Base-by-base conservation (phyloP, 2,329 filamentous ascomycete genomes). In the Colletotrichum caudatum region DNA sequence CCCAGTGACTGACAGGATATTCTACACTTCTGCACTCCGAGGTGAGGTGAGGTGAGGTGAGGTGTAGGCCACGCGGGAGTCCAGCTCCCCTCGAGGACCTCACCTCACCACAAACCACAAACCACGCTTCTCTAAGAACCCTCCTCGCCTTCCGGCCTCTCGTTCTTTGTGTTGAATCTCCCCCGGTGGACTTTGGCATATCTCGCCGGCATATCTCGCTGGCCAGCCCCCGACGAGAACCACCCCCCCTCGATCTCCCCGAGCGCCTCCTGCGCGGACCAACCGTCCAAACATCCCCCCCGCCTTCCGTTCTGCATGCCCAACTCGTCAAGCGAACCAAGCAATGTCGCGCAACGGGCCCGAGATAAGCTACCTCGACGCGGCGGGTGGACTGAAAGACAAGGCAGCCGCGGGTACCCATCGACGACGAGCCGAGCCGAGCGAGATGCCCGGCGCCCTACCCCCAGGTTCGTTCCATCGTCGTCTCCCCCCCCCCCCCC, bases 401-500 rank as follows among this genome's bases (percentile, higher is more conserved):
- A 67, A 67, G 48, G 48, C 60, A 44, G n/a, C 16, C 16, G 0
- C 57, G 35, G 16, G 51, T 57, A 1, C 16, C 1, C 33, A 5
- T 54, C 16, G 35, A n/a, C 0, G 12, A 54, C 20, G 58, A 67
- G 5, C 51, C 20, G 58, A 67, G 5, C 51, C 57, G 51, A 37
- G 35, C 9, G 66, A 66, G 39, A 60, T 66, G 48, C 63, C 56
- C 1, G 56, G 63, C 4, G 37, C 54, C 54, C 0, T 54, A 6
- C 18, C 63, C 63, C 6, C 59, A 61, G 50, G 67, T 66, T 37
- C 7, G 63, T 54, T 29, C 46, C 33, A 14, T 53, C 8, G 9
- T 26, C 26, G 29, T 29, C 18, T 7, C 7, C 20, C 2, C 12
- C 8, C 44, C 41, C 3, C 41, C 41, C 18, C 41, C 7, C 33